Base-by-base conservation (phyloP, 2,329 filamentous ascomycete genomes). In the Ophiognomonia clavigignenti-juglandacearum region DNA sequence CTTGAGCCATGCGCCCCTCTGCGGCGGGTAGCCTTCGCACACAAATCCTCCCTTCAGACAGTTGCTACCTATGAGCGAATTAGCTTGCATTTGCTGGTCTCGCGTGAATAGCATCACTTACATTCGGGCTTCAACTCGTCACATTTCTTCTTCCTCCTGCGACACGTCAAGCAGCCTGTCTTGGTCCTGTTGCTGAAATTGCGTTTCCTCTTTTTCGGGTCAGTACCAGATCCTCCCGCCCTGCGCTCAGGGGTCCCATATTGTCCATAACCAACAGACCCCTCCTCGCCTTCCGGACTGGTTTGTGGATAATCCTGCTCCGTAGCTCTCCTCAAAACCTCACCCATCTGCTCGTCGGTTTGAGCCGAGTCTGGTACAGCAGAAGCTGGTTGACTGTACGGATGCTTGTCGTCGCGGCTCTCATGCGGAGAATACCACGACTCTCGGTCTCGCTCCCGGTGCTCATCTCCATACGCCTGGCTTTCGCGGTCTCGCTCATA, bases 141-240 rank as follows among this genome's bases (percentile, higher is more conserved):
- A 62, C 93, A 97, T 69, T 97, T 97, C 81, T 97, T 97, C 77
- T 97, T 97, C 50, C 92, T 80, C 62, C 82, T 81, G 51, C 92
- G 79, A 64, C 92, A 97, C 6, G 92, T 97, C 67, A 95, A 82
- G 64, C 92, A 97, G 26, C 91, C 90, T 9, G 91, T 96, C 70
- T 97, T 97, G 18, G 92, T 96, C 50, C 92, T 80, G 65, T 96
- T 96, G 69, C 89, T 95, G 61, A 96, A 97, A 60, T 88, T 88
- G 32, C 85, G 76, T 66, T 88, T 88, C 40, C 84, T 70, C 64
- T 85, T 86, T 65, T 86, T 86, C 4, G 77, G 72, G 55, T 84
- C 80, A 5, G 76, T 75, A 58, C 81, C 77, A 29, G 80, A 64
- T 24, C 73, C 57, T 0, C 68, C 66, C 40, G 75, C 73, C 47